Evolutionary conservation across 495 filamentous ascomycete genomes (phyloP).

Genomic region (Aspergillus homomorphus): DNA sequence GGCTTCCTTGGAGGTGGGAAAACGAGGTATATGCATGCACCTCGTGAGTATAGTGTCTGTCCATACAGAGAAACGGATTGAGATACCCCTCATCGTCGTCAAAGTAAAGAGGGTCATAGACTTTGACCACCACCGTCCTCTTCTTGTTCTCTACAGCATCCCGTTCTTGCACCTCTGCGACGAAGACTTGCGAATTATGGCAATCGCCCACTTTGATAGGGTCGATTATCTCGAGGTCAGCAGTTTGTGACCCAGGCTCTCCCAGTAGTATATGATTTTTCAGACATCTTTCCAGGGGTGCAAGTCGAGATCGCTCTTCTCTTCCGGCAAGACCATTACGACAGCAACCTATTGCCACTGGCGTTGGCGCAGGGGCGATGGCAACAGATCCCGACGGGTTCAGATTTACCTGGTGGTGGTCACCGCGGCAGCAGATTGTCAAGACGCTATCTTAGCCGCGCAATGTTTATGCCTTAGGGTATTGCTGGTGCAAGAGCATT

Average conservation of each 20-base stretch:
- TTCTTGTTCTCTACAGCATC: background rate
- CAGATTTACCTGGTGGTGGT: too few species aligned
- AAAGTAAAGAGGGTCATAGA: conserved; percentile 19
- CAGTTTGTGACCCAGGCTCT: background rate
- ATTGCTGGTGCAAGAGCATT: too few species aligned
- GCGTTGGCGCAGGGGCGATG: conserved; percentile 6
- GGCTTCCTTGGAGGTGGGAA: conserved; percentile 9
- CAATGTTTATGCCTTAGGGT: too few species aligned
- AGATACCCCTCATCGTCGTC: conserved; percentile 10
- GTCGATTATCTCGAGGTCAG: conserved; percentile 1
- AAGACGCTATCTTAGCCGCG: too few species aligned
- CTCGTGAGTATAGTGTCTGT: conserved; percentile 18
- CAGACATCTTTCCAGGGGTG: conserved; percentile 6
- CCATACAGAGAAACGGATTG: conserved; percentile 11
- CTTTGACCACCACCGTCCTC: conserved; percentile 15
- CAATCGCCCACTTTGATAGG: conserved; percentile 5
- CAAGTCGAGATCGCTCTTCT: background rate
- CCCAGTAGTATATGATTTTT: conserved; percentile 8
- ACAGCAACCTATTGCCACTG: conserved; percentile 1
- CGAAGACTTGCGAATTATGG: conserved; percentile 12
- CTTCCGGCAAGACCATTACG: background rate
- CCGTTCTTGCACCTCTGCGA: background rate
- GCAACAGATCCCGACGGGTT: too few species aligned
- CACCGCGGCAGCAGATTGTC: too few species aligned
- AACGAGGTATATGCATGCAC: conserved; percentile 8